These are phyloP conservation scores for Ustilago tritici DNA, from an alignment of 1,284 basidiomycete species.

Conservation along the genomic window DNA sequence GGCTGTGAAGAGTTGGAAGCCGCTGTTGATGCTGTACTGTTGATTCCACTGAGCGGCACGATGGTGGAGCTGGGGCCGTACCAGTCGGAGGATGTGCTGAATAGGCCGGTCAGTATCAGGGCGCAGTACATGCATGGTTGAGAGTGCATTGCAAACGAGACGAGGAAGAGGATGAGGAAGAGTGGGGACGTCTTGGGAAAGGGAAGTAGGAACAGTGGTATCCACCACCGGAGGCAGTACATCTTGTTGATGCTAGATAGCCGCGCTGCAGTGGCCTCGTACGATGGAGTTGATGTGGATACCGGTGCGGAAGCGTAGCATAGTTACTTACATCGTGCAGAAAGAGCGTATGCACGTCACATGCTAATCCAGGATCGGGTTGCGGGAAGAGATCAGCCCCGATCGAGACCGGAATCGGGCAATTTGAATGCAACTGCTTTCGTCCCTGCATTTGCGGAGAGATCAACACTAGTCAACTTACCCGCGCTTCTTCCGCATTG, in stretches of 20 bases:
- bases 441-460: conserved; percentile 16
- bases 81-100: conserved; percentile 59
- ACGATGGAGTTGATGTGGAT: background rate
- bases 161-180: conserved; percentile 60
- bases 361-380: background rate
- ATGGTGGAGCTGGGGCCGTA: conserved; percentile 17
- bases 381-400: background rate
- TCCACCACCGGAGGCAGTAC: conserved; percentile 67
- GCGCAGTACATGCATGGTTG: conserved; percentile 65
- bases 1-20: conserved; percentile 7
- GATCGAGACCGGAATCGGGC: conserved; percentile 12
- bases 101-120: conserved; percentile 56
- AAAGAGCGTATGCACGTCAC: background rate
- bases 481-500: conserved; percentile 14
- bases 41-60: background rate
- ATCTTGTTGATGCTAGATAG: conserved; percentile 18
- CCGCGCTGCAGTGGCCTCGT: background rate
- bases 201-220: conserved; percentile 62
- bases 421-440: conserved; percentile 14
- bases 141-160: conserved; percentile 59
- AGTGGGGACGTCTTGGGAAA: conserved; percentile 60
- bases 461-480: conserved; percentile 28
- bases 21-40: conserved; percentile 2
- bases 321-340: background rate
- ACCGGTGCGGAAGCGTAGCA: background rate